Percentiles rank a stretch among this genome's conserved stretches.
These are phyloP conservation scores for Austroboletus rostrupii DNA, from an alignment of 1,284 basidiomycete species.

Conservation along the genomic window DNA sequence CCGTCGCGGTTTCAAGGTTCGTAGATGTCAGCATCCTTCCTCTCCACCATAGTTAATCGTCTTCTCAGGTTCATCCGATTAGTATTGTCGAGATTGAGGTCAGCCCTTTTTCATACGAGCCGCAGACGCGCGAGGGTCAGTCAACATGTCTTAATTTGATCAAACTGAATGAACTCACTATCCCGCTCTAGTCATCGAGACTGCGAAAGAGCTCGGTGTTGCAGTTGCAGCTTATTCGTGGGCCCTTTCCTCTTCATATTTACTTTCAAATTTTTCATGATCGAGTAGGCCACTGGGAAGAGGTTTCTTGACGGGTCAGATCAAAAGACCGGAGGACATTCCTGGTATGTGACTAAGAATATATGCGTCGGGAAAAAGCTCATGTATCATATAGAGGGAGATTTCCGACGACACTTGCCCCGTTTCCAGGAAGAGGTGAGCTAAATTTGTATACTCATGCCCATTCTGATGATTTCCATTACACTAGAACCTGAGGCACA, in stretches of 20 bases:
- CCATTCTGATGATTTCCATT: no score
- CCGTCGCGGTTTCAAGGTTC: constrained; percentile 40
- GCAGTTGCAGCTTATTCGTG: constrained; percentile 55
- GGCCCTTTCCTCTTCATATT: constrained; percentile 6
- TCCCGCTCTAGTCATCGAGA: constrained; percentile 34
- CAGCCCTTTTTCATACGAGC: constrained; percentile 46
- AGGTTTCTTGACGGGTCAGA: constrained; percentile 53
- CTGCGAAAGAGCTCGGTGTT: constrained; percentile 43
- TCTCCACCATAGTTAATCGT: not conserved
- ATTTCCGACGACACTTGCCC: constrained; percentile 20
- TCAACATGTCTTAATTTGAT: not conserved
- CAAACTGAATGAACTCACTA: constrained; percentile 7
- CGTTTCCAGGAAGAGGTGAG: constrained; percentile 30
- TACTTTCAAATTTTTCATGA: not conserved
- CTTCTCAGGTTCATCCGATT: constrained; percentile 40
- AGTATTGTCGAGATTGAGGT: constrained; percentile 51
- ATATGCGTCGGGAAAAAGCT: not conserved
- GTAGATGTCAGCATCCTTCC: not conserved
- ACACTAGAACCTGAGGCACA: constrained; percentile 42
- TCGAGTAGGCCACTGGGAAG: constrained; percentile 46
- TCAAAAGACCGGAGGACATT: constrained; percentile 44
- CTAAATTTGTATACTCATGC: not conserved
- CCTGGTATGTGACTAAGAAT: constrained; percentile 25
- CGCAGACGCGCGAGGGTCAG: constrained; percentile 37
- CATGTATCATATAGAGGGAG: constrained; percentile 16